Evolutionary conservation across 148 eudicot genomes (phyloP).

Genomic region (Camellia sinensis): DNA sequence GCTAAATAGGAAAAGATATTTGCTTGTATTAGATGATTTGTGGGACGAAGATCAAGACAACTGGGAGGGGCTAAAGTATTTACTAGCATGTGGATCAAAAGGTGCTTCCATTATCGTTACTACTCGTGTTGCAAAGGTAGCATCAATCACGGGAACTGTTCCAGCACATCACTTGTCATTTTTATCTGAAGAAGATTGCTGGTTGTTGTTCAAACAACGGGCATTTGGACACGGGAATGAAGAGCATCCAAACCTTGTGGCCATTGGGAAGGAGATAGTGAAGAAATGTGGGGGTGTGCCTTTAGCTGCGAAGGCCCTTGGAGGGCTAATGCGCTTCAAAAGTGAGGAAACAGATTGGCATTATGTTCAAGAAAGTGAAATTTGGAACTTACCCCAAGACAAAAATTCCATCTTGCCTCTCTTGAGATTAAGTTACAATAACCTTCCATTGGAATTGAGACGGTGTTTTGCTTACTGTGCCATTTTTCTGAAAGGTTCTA

Average conservation of each 20-base stretch:
- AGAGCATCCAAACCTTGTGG: not conserved
- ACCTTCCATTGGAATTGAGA: not conserved
- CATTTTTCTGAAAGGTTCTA: not conserved
- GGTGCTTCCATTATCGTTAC: not conserved
- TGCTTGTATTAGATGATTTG: constrained; percentile 7
- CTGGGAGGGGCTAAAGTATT: not conserved
- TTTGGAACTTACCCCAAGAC: not conserved
- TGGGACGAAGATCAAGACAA: constrained; percentile 5
- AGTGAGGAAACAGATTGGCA: not conserved
- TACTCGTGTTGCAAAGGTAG: not conserved
- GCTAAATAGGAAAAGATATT: not conserved
- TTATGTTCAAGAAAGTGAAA: not conserved
- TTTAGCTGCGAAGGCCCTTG: constrained; percentile 4
- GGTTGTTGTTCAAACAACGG: not conserved
- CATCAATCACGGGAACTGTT: not conserved
- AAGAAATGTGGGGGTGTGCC: constrained; percentile 6
- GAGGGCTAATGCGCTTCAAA: constrained; percentile 1
- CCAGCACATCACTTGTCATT: not conserved
- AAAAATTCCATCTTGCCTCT: not conserved
- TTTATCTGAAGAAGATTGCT: not conserved
- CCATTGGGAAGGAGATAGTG: not conserved
- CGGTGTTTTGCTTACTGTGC: constrained; percentile 5
- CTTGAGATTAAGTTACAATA: not conserved
- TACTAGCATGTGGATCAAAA: not conserved
- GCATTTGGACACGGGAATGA: not conserved